phyloP scores from a whole-genome alignment of 1,284 basidiomycete genomes.

The Abortiporus biennis region DNA sequence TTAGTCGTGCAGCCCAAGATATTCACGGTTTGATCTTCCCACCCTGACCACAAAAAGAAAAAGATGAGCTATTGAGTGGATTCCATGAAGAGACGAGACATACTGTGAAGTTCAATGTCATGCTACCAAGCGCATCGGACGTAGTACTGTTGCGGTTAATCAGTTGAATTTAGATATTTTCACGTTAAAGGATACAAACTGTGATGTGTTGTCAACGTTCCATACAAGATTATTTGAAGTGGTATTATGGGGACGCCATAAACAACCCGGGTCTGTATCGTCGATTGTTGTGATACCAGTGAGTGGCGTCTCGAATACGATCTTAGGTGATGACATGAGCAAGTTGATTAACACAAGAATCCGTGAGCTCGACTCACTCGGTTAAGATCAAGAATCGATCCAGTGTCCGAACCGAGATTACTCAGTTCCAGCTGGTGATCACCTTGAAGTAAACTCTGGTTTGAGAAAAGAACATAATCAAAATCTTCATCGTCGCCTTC shows the following conservation, averaged over 20 bases:
- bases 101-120: slow-evolving; percentile 5
- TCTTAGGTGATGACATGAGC: not conserved
- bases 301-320: slow-evolving; percentile 4
- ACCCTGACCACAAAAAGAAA: not conserved
- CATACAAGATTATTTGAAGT: not conserved
- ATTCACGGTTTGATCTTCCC: no score
- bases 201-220: not conserved
- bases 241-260: not conserved
- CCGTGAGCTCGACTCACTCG: no score
- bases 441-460: slow-evolving; percentile 3
- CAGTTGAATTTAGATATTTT: no score
- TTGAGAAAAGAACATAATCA: slow-evolving; percentile 13
- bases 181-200: no score
- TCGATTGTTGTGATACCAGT: not conserved
- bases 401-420: slow-evolving; percentile 10
- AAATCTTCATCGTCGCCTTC: slow-evolving; percentile 8
- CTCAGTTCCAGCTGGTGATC: slow-evolving; percentile 15
- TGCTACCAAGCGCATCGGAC: not conserved
- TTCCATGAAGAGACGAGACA: not conserved
- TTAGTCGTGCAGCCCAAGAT: no score
- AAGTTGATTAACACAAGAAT: not conserved
- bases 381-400: slow-evolving; percentile 12
- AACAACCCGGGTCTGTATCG: not conserved
- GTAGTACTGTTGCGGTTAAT: no score
- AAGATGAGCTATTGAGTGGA: not conserved